Base-by-base conservation (phyloP, 345 rosid species). In the Aquilaria yunnanensis region DNA sequence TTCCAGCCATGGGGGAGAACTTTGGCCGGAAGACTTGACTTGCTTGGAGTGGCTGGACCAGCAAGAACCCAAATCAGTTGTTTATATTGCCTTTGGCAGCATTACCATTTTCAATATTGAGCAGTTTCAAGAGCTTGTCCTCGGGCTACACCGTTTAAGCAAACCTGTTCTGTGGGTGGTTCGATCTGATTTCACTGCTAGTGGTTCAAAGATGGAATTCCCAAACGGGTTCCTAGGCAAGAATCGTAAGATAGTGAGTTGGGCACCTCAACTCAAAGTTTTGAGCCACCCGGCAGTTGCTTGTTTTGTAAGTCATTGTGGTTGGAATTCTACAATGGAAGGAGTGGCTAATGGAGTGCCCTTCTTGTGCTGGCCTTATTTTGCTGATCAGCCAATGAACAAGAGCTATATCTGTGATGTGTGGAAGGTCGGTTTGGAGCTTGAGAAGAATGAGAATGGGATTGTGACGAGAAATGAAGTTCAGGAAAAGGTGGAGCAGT, bases 311-410 rank as follows among this genome's bases (percentile, higher is more conserved):
- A 49, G 60, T 64, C 68, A 64, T 45, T 32, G 55, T 14, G 68
- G 68, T 33, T 64, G 68, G 68, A 64, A 60, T 56, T 64, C 61
- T 3, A 45, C 23, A 0, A 64, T 83, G 58, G 89, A 88, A 68
- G 86, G 80, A n/a, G 67, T 72, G 2, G 60, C 75, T 55, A 78
- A 65, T 23, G 88, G 88, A 4, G 59, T 78, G 14, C 89, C 90
- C 7, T 66, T 88, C 74, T 37, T 82, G 32, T 79, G 86, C 49
- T 67, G 80, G 59, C 92, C 88, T 31, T 72, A 67, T 61, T 77
- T 78, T 48, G 73, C 72, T 6, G 90, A 81, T 50, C 88, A 77
- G 16, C 78, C 72, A 57, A 72, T 41, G 48, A 79, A 72, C 60
- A 58, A 57, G 69, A 47, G 62, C 4, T 85, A 75, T 59, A 75